Base-by-base conservation (phyloP, 2,329 filamentous ascomycete species). In the Neonectria faginata region DNA sequence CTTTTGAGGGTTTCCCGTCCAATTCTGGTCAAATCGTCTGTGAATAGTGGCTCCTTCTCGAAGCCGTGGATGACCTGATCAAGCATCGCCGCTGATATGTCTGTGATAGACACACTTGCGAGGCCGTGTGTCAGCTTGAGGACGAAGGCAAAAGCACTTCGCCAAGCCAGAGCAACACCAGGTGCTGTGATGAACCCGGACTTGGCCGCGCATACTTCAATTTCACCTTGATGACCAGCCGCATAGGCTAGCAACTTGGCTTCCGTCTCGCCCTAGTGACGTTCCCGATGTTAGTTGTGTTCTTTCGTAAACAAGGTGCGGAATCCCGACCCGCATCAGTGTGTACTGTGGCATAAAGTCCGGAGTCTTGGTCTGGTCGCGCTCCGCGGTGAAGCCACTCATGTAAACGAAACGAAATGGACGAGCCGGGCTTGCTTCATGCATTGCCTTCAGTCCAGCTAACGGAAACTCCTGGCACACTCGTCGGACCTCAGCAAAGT, bases 331-430 rank as follows among this genome's bases (percentile, higher is more conserved):
- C n/a, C 85, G 73, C 79, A 87, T 79, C 10, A 82, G 60, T 8
- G 55, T 66, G 60, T 86, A 87, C 44, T 84, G 75, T 0, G 69
- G 70, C 29, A 80, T 67, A 8, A 79, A 67, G 63, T 65, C 70
- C 1, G 79, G 80, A 56, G 74, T 82, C 71, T 84, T 81, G 12
- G 70, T 78, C 20, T 76, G 81, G 51, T 87, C 85, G 1, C 83
- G 79, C 66, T 81, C 79, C 2, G 78, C 77, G 1, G 71, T 74
- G 2, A 74, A 68, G 2, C 84, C 86, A 66, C 84, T 87, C 64
- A 83, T 78, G 69, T 85, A 86, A 2, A 85, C 54, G 62, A 85
- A 86, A 1, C 80, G 79, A 36, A 85, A 75, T 0, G 83, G 81
- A 0, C 65, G 57, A 16, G 57, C 56, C 0, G 71, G 68, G 11